Conservation (phyloP, 441 rosid species). For the Adansonia rubrostipa region DNA sequence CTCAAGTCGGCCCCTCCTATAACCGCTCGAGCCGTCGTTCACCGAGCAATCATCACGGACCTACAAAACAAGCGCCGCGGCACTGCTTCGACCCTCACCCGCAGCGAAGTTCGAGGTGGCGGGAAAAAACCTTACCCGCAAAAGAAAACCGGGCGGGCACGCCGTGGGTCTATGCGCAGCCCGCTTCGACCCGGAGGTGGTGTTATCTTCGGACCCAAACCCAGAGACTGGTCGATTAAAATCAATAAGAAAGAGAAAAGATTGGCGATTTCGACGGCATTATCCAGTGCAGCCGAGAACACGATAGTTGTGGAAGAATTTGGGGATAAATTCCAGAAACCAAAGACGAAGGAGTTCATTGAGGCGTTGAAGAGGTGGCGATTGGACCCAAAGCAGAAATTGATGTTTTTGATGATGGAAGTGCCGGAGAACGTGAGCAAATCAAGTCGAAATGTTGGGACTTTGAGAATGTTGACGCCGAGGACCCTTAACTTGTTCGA, state of each 20-base stretch:
- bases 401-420: conserved; percentile 80
- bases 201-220: conserved; percentile 84
- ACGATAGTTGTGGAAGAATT: conserved; percentile 85
- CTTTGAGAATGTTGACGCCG: conserved; percentile 83
- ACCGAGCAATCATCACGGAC: conserved; percentile 86
- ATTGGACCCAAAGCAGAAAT: conserved; percentile 77
- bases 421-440: conserved; percentile 61
- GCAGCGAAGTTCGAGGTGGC: conserved; percentile 86
- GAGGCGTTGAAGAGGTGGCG: conserved; percentile 93
- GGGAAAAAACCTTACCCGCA: conserved; percentile 83
- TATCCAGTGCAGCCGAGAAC: conserved; percentile 67
- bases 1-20: conserved; percentile 77
- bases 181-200: conserved; percentile 95
- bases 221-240: conserved; percentile 86
- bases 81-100: conserved; percentile 87
- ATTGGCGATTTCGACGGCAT: conserved; percentile 84
- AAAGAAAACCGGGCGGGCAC: conserved; percentile 86
- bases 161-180: conserved; percentile 70
- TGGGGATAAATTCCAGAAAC: conserved; percentile 71
- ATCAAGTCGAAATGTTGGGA: conserved; percentile 85
- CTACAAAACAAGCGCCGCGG: conserved; percentile 87
- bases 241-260: conserved; percentile 86
- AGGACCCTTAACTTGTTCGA: conserved; percentile 87
- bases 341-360: conserved; percentile 77
- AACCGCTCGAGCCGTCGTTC: conserved; percentile 88